Evolutionary conservation across 306 rosid species (phyloP).

Genomic region (Rosa persica): DNA sequence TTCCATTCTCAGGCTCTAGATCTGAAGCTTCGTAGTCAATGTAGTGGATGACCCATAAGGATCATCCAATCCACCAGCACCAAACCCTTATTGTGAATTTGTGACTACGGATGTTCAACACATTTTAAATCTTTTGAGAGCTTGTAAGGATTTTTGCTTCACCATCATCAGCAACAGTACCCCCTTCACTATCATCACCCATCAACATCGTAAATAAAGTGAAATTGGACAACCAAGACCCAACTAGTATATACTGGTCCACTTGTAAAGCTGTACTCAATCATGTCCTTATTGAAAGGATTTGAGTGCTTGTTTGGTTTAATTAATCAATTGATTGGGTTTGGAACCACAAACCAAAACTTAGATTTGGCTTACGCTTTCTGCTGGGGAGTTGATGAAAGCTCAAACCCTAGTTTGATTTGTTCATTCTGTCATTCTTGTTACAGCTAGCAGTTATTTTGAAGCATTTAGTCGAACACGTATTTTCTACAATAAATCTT

Average conservation of each 20-base stretch:
- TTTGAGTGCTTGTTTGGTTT: not conserved
- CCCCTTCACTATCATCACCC: constrained; percentile 34
- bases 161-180: constrained; percentile 2
- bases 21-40: constrained; percentile 34
- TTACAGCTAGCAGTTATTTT: too few relatives aligned
- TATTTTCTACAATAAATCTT: too few relatives aligned
- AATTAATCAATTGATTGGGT: not conserved
- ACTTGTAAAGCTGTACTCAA: constrained; percentile 57
- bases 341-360: not conserved
- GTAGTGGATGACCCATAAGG: constrained; percentile 31
- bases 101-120: constrained; percentile 38
- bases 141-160: constrained; percentile 19
- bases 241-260: constrained; percentile 58
- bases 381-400: not conserved
- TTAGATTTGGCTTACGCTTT: not conserved
- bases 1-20: constrained; percentile 28
- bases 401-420: not conserved
- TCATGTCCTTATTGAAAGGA: constrained; percentile 13
- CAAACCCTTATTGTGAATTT: constrained; percentile 34
- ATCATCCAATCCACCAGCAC: not conserved
- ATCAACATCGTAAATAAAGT: constrained; percentile 43
- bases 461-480: too few relatives aligned
- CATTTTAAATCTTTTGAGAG: constrained; percentile 20
- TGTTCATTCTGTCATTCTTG: not conserved
- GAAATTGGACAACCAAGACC: constrained; percentile 46